phyloP scores from a whole-genome alignment of 2,329 filamentous ascomycete genomes.

The Fusarium xyrophilum region DNA sequence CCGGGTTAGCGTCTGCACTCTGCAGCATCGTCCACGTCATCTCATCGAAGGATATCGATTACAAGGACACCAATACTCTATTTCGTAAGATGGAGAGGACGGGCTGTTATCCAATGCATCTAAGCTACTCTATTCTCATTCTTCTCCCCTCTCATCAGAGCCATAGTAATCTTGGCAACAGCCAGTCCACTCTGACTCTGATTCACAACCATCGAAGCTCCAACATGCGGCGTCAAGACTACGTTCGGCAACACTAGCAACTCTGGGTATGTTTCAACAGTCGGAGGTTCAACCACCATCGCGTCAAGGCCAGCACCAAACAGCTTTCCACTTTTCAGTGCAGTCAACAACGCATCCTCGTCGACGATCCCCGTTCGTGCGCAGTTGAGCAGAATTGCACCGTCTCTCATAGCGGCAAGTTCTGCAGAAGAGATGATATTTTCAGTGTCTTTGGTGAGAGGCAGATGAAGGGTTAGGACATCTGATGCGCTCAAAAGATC shows the following conservation, averaged over 20 bases:
- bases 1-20: background rate
- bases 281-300: background rate
- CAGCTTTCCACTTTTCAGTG: background rate
- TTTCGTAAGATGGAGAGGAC: rapidly evolving
- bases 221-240: background rate
- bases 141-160: background rate
- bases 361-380: background rate
- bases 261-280: background rate
- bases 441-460: background rate
- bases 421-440: background rate
- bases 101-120: rapidly evolving
- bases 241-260: background rate
- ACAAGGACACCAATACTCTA: too few species aligned
- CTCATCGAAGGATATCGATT: background rate
- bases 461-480: background rate
- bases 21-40: rapidly evolving
- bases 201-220: background rate
- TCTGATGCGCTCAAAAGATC: background rate
- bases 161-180: background rate
- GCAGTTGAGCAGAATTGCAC: background rate
- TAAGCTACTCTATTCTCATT: background rate
- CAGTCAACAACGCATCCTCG: background rate
- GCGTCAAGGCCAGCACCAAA: background rate
- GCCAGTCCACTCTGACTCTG: background rate
- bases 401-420: background rate